Conservation (phyloP, 2,329 filamentous ascomycete genomes). For the Lasiodiplodia theobromae region DNA sequence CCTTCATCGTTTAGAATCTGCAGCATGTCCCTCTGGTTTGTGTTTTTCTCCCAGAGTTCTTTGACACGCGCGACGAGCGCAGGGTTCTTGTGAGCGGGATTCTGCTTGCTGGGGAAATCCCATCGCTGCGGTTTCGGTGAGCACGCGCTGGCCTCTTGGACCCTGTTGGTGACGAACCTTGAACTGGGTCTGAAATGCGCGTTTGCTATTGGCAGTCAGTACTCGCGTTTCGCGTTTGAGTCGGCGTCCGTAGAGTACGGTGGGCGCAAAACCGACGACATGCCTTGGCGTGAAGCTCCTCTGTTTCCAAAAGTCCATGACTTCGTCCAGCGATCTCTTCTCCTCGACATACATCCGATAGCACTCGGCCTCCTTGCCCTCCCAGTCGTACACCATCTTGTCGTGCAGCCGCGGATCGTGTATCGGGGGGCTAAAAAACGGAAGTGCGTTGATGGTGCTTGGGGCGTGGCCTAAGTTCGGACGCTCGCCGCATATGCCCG, state of each 20-base stretch:
- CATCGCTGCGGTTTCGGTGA: constrained; percentile 60
- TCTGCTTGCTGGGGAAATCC: constrained; percentile 79
- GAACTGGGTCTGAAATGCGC: constrained; percentile 75
- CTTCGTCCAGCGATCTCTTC: neutral
- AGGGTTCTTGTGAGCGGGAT: constrained; percentile 63
- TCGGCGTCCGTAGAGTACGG: constrained; percentile 30
- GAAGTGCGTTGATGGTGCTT: constrained; percentile 27
- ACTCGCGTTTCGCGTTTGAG: constrained; percentile 8
- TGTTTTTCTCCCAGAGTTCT: constrained; percentile 66
- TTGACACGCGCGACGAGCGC: constrained; percentile 72
- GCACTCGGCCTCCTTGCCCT: constrained; percentile 64
- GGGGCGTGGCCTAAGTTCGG: constrained; percentile 3
- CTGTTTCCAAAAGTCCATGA: constrained; percentile 65
- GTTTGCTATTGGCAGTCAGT: constrained; percentile 63
- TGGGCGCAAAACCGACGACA: constrained; percentile 30
- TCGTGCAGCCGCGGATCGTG: neutral
- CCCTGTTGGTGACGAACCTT: constrained; percentile 48
- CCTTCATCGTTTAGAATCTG: constrained; percentile 73
- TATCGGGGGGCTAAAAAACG: neutral
- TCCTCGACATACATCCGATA: constrained; percentile 57
- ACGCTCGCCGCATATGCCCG: too few species aligned
- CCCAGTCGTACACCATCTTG: constrained; percentile 54
- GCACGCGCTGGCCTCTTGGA: neutral
- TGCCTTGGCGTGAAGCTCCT: neutral
- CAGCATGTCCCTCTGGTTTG: constrained; percentile 71